These are phyloP conservation scores for Stenogyne calaminthoides DNA, from an alignment of 305 asterid species.

Conservation along the genomic window DNA sequence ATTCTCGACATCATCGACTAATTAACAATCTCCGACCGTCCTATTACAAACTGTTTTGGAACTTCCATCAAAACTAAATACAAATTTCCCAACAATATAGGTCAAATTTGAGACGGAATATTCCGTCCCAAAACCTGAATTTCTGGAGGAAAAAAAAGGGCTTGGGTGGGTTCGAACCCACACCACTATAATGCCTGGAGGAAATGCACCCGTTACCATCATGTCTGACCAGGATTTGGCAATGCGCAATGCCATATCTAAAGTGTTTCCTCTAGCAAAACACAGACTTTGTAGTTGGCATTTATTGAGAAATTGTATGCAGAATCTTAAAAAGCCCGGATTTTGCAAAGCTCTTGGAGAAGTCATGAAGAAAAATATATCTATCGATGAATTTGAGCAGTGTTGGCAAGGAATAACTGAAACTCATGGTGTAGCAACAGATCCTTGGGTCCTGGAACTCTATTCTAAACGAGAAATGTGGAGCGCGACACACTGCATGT, in stretches of 20 bases:
- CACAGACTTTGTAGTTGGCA: not conserved
- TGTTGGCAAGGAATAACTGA: not conserved
- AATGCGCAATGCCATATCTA: not conserved
- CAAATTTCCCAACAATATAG: too few relatives aligned
- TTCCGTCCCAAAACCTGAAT: too few relatives aligned
- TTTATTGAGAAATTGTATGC: not conserved
- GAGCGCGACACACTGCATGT: not conserved
- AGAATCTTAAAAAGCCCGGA: not conserved
- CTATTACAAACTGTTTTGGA: too few relatives aligned
- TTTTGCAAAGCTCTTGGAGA: not conserved
- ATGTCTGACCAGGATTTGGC: too few relatives aligned
- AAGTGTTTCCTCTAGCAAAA: not conserved
- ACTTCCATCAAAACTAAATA: too few relatives aligned
- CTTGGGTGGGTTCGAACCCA: too few relatives aligned
- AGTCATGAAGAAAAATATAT: not conserved
- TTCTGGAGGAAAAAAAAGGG: too few relatives aligned
- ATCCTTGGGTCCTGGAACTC: not conserved
- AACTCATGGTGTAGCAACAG: not conserved
- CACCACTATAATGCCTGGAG: too few relatives aligned
- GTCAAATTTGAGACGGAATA: too few relatives aligned
- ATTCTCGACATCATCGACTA: too few relatives aligned
- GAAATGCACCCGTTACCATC: too few relatives aligned
- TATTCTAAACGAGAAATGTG: not conserved
- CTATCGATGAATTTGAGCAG: not conserved
- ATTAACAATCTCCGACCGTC: too few relatives aligned